A percentile compares a stretch with the other conserved stretches of the same genome.
These are phyloP conservation scores for Debaryomycetaceae sp. DNA, from an alignment of 1,139 yeast genomes.

Conservation along the genomic window DNA sequence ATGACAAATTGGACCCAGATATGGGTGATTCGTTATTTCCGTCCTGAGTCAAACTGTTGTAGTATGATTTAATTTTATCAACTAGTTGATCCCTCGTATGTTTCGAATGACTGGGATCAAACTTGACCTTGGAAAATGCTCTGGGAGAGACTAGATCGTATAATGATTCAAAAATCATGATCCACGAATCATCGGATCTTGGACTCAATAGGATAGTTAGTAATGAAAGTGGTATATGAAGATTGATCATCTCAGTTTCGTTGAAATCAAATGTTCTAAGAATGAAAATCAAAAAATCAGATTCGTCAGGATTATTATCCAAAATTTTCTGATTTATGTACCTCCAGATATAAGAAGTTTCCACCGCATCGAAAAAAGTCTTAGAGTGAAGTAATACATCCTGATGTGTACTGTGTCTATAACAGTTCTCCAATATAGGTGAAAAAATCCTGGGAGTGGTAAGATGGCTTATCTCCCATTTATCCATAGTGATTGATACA, in stretches of 20 bases:
- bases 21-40: slow-evolving; percentile 36
- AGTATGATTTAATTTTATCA: slow-evolving; percentile 12
- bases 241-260: slow-evolving; percentile 81
- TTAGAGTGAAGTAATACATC: slow-evolving; percentile 58
- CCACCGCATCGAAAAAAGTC: slow-evolving; percentile 80
- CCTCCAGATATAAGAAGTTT: slow-evolving; percentile 74
- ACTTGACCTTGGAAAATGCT: slow-evolving; percentile 49
- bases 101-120: background rate
- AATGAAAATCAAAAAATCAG: slow-evolving; percentile 55
- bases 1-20: slow-evolving; percentile 41
- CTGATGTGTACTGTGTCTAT: slow-evolving; percentile 14
- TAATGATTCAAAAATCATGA: slow-evolving; percentile 35
- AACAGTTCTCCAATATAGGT: slow-evolving; percentile 51
- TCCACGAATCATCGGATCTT: slow-evolving; percentile 17
- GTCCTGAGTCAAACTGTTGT: slow-evolving; percentile 7
- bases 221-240: slow-evolving; percentile 71
- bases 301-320: slow-evolving; percentile 13
- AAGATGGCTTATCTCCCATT: slow-evolving; percentile 86
- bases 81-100: slow-evolving; percentile 15
- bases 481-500: slow-evolving; percentile 68
- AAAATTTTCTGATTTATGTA: slow-evolving; percentile 37
- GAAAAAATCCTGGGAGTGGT: slow-evolving; percentile 68
- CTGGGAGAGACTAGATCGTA: slow-evolving; percentile 55
- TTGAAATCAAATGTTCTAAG: slow-evolving; percentile 64
- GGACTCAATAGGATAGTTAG: slow-evolving; percentile 33